phyloP scores from a whole-genome alignment of 441 rosid species.

The Theobroma grandiflorum region DNA sequence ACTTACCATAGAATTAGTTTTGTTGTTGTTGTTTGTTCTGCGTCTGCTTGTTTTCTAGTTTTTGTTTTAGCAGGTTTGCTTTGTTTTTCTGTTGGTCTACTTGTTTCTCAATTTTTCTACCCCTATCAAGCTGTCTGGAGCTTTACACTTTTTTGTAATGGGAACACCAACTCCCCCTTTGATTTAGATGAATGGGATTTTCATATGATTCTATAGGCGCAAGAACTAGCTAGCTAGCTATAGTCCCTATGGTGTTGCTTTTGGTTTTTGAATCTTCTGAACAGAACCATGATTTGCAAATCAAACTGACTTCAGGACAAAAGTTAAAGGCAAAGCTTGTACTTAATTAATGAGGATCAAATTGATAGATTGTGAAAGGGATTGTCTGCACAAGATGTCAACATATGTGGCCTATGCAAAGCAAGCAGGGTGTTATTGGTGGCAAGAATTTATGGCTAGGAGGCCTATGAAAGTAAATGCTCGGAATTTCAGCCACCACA shows the following conservation, averaged over 20 bases:
- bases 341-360: neutral
- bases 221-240: neutral
- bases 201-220: neutral
- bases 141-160: neutral
- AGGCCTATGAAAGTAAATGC: neutral
- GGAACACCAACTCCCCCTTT: neutral
- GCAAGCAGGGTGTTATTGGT: neutral
- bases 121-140: neutral
- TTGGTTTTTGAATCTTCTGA: neutral
- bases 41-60: constrained; percentile 15
- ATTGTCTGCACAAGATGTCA: neutral
- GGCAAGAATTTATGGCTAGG: neutral
- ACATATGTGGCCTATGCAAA: neutral
- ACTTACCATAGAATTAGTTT: too few species aligned
- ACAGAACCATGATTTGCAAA: constrained; percentile 4
- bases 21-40: neutral
- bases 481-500: constrained; percentile 11
- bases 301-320: neutral
- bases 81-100: neutral
- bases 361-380: constrained; percentile 2
- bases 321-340: neutral
- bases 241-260: neutral
- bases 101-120: neutral
- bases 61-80: neutral
- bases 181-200: neutral